Conservation (phyloP, 306 rosid genomes). For the Corylus heterophylla region DNA sequence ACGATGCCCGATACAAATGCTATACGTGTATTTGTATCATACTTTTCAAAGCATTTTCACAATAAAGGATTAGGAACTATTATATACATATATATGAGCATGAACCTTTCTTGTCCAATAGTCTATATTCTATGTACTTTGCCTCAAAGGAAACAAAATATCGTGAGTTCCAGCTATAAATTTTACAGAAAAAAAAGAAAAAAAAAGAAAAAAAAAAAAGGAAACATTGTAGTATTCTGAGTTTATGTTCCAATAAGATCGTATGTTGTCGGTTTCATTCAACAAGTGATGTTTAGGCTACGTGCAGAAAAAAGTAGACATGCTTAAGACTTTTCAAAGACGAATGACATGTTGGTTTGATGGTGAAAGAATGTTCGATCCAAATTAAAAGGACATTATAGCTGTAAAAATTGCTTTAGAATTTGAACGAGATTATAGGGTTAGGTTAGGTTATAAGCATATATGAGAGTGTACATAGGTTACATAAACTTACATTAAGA, state of each 20-base stretch:
- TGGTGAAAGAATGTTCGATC: background rate
- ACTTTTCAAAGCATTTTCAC: too few species aligned
- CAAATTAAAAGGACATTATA: background rate
- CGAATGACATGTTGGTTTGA: background rate
- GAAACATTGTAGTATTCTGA: background rate
- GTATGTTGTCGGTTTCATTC: background rate
- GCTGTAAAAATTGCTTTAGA: background rate
- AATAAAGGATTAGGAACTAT: too few species aligned
- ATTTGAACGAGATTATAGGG: background rate
- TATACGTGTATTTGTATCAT: too few species aligned
- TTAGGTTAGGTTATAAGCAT: background rate
- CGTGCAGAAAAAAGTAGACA: background rate
- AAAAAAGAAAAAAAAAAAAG: too few species aligned
- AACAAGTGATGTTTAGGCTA: background rate
- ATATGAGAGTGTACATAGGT: background rate
- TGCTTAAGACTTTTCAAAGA: background rate
- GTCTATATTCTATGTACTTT: background rate
- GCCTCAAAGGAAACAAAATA: background rate
- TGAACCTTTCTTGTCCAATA: too few species aligned
- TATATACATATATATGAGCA: background rate
- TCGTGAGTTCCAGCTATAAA: background rate
- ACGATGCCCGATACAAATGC: too few species aligned
- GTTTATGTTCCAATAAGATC: too few species aligned
- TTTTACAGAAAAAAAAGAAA: too few species aligned
- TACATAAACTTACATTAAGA: background rate